phyloP scores from a whole-genome alignment of 768 basidiomycete genomes.

The Boletus coccyginus region DNA sequence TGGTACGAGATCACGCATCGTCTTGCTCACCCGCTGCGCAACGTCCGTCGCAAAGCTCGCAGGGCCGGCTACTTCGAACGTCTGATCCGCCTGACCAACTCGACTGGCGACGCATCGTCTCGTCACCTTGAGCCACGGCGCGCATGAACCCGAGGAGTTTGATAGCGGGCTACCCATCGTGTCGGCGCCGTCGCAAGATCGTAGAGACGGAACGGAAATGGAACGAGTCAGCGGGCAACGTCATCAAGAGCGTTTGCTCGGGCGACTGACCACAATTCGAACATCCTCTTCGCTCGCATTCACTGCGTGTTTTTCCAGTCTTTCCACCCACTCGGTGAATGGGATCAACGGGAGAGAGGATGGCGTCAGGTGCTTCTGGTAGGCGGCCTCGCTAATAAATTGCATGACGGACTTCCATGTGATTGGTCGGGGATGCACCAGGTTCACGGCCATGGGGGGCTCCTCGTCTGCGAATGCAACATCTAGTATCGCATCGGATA shows the following conservation, averaged over 20 bases:
- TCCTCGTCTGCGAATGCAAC: neutral
- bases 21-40: constrained; percentile 27
- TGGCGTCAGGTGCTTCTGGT: constrained; percentile 1
- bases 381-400: constrained; percentile 12
- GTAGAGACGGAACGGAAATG: no score
- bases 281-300: constrained; percentile 22
- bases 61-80: neutral
- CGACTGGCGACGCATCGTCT: neutral
- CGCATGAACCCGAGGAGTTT: constrained; percentile 32
- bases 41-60: constrained; percentile 27
- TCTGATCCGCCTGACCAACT: neutral
- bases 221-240: no score
- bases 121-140: constrained; percentile 18
- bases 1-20: constrained; percentile 25
- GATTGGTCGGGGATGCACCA: constrained; percentile 35
- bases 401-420: constrained; percentile 25
- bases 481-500: constrained; percentile 28
- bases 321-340: constrained; percentile 34
- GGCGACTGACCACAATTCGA: constrained; percentile 26
- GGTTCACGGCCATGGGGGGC: constrained; percentile 24
- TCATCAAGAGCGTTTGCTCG: no score
- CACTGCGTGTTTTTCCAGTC: neutral
- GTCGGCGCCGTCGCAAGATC: no score
- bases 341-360: constrained; percentile 29
- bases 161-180: constrained; percentile 28